Evolutionary conservation across 2,329 filamentous ascomycete species (phyloP).

Genomic region (Byssochlamys sp.): DNA sequence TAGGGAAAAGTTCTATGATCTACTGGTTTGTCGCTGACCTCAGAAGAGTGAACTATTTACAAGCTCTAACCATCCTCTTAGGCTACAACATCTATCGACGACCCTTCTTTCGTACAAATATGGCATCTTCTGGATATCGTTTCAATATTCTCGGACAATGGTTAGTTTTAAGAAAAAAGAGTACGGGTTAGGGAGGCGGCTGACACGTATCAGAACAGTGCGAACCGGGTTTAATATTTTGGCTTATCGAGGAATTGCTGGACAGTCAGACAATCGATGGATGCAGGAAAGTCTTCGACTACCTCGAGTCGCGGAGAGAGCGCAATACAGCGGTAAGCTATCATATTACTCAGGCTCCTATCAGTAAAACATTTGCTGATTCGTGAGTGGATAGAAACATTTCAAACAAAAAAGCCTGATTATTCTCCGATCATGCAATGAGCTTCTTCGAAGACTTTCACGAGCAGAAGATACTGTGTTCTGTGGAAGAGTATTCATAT

Average conservation of each 20-base stretch:
- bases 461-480: conserved; percentile 94
- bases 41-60: neutral
- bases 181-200: neutral
- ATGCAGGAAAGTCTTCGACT: conserved; percentile 86
- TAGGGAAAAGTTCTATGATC: conserved; percentile 66
- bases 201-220: conserved; percentile 39
- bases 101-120: conserved; percentile 67
- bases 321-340: conserved; percentile 60
- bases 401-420: conserved; percentile 77
- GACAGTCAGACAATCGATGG: conserved; percentile 92
- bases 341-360: conserved; percentile 24
- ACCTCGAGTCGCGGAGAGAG: conserved; percentile 84
- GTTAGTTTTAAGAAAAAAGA: conserved; percentile 40
- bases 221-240: conserved; percentile 74
- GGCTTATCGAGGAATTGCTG: conserved; percentile 85
- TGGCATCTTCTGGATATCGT: conserved; percentile 93
- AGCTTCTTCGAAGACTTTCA: conserved; percentile 84
- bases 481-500: conserved; percentile 94
- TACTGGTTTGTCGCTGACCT: conserved; percentile 54
- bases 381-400: conserved; percentile 40
- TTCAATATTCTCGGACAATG: conserved; percentile 75
- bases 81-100: conserved; percentile 66
- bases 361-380: conserved; percentile 13
- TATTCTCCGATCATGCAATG: conserved; percentile 89
- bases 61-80: conserved; percentile 31